Evolutionary conservation across 495 filamentous ascomycete genomes (phyloP).

Genomic region (Xylaria telfairii): DNA sequence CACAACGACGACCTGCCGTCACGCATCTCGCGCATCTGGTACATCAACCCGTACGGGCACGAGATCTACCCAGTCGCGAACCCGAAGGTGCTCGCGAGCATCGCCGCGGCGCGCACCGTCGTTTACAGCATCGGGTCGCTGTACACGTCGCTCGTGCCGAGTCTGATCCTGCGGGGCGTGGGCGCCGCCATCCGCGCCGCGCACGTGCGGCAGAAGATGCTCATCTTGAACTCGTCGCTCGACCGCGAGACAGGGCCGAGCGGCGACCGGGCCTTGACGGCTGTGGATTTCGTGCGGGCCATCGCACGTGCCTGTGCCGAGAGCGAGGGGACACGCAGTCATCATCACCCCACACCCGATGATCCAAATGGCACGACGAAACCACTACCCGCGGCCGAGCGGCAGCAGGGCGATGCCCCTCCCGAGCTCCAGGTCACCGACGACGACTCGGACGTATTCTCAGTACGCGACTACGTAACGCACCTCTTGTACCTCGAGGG

Average conservation of each 20-base stretch:
- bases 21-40: conserved; percentile 86
- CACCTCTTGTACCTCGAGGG: conserved; percentile 86
- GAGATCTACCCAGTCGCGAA: conserved; percentile 86
- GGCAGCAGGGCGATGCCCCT: not conserved
- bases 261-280: conserved; percentile 59
- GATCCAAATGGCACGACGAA: not conserved
- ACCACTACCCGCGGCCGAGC: not conserved
- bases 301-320: conserved; percentile 69
- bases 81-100: conserved; percentile 72
- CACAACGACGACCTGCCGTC: conserved; percentile 66
- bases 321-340: conserved; percentile 32
- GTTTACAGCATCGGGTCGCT: conserved; percentile 91
- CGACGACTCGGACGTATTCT: not conserved
- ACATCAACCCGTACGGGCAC: conserved; percentile 93
- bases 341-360: not conserved
- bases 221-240: conserved; percentile 81
- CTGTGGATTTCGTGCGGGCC: conserved; percentile 78
- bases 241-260: conserved; percentile 85
- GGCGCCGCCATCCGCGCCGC: conserved; percentile 60
- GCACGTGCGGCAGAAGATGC: conserved; percentile 68
- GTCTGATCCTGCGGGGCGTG: conserved; percentile 69
- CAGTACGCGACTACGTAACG: conserved; percentile 69
- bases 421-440: not conserved
- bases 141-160: conserved; percentile 82
- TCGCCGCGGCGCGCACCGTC: conserved; percentile 67